Evolutionary conservation across 257 asterid genomes (phyloP).

Genomic region (Anisodus acutangulus): DNA sequence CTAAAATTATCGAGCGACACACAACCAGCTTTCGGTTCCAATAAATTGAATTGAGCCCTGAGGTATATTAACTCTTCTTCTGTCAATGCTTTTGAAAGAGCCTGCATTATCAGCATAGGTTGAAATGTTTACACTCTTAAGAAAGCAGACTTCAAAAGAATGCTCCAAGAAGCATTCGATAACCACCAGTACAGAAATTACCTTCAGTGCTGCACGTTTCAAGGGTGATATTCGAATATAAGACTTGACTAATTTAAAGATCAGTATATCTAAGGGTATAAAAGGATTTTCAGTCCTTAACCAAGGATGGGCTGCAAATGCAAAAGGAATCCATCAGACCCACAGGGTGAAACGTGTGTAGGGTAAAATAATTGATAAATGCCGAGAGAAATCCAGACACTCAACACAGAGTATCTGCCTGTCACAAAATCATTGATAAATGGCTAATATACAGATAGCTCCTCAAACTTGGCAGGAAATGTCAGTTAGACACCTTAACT

Average conservation of each 20-base stretch:
- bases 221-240: constrained; percentile 81
- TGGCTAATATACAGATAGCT: background rate
- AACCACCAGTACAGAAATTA: constrained; percentile 36
- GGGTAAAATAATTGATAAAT: constrained; percentile 5
- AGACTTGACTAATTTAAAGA: constrained; percentile 77
- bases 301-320: constrained; percentile 92
- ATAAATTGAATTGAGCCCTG: constrained; percentile 68
- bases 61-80: constrained; percentile 86
- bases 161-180: background rate
- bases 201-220: constrained; percentile 89
- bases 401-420: background rate
- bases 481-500: constrained; percentile 9
- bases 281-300: constrained; percentile 57
- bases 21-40: constrained; percentile 77
- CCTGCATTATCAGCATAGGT: constrained; percentile 52
- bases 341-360: background rate
- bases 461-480: background rate
- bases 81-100: constrained; percentile 86
- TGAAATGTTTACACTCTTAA: constrained; percentile 14
- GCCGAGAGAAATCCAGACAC: background rate
- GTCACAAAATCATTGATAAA: background rate
- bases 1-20: constrained; percentile 79
- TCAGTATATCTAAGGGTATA: constrained; percentile 77
- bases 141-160: constrained; percentile 26
- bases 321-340: constrained; percentile 33